Base-by-base conservation (phyloP, 148 eudicot genomes). In the Chenopodium berlandieri region DNA sequence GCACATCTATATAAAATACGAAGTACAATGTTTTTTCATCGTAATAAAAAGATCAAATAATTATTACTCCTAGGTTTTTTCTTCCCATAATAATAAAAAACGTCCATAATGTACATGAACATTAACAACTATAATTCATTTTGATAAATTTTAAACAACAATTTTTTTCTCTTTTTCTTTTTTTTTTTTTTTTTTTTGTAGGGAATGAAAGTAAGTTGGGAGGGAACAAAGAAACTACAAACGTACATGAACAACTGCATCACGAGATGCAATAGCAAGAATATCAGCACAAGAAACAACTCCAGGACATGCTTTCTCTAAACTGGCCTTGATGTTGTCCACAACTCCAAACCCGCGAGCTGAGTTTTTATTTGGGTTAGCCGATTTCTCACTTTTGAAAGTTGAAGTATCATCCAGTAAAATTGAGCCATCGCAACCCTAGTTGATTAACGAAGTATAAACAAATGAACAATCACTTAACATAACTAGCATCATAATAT, bases 401-500 rank as follows among this genome's bases (percentile, higher is more conserved):
- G 74, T 85, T 20, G 87, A 9, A 0, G 84, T 87, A 7, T 87
- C 84, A 62, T 88, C 92, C 17, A 90, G 27, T 16, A 90, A 75
- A 64, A 84, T 56, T n/a, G 92, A 90, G n/a, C 86, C 92, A 76
- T 90, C 92, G 20, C 92, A 90, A 13, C 91, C 91, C 92, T 90
- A 48, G 8, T 80, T 19, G 4, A 40, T 69, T 25, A 11, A 4
- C 40, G 72, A 80, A 5, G 7, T 58, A 6, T 16, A 10, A 19
- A 40, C 47, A 1, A n/a, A 76, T 10, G 11, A 56, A 17, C 22
- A 56, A 17, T 56, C 17, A 56, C 4, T 56, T 19, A 56, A 34
- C 40, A 34, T 34, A 12, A 66, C 23, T 23, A 27, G 13, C 16
- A 20, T n/a, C 7, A 37, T 9, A 40, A n/a, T 9, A 78, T 20